Conservation (phyloP, 208 protist species). For the Trypanosoma lewisi region DNA sequence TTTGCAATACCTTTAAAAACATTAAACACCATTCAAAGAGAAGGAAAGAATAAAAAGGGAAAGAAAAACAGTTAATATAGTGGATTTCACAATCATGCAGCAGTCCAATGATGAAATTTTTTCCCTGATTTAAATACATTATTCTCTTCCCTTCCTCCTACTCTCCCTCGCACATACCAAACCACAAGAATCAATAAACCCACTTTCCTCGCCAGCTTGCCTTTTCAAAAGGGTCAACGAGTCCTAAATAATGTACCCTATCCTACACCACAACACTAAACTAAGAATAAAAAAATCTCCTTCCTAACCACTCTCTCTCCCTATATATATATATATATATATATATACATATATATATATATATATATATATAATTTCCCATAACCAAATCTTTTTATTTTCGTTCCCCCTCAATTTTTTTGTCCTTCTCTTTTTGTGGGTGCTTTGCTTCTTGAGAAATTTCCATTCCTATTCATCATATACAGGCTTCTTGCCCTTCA, state of each 20-base stretch:
- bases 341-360: background rate
- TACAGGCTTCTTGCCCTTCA: conserved; percentile 88
- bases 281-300: too few relatives aligned
- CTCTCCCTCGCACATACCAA: too few relatives aligned
- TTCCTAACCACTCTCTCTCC: too few relatives aligned
- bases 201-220: too few relatives aligned
- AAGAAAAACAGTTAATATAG: background rate
- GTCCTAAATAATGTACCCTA: too few relatives aligned
- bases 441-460: conserved; percentile 5
- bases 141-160: conserved; percentile 2
- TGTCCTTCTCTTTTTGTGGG: conserved; percentile 21
- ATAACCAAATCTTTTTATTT: background rate
- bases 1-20: background rate
- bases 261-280: too few relatives aligned
- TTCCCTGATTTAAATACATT: background rate
- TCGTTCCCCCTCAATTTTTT: background rate
- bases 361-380: too few relatives aligned
- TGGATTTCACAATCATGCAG: background rate
- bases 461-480: conserved; percentile 25
- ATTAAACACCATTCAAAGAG: background rate
- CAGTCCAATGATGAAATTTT: background rate
- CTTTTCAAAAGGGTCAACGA: too few relatives aligned
- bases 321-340: background rate
- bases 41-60: conserved; percentile 4
- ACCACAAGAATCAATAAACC: too few relatives aligned